phyloP scores from a whole-genome alignment of 2,329 filamentous ascomycete species.

The Pleoardoris graminearum region DNA sequence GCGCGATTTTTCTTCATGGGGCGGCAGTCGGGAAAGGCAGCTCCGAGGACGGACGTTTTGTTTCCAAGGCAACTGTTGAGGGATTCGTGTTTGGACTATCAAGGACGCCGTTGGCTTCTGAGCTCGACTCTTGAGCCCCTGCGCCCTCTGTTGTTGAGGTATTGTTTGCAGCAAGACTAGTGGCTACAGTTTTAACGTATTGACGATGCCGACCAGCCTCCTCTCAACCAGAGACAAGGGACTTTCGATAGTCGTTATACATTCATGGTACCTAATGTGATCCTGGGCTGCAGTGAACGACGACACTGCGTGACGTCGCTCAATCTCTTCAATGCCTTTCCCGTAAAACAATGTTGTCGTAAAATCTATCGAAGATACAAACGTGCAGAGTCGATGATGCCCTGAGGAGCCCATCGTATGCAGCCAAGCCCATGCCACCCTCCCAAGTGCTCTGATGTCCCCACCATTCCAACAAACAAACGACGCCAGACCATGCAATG shows the following conservation, averaged over 20 bases:
- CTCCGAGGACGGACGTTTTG: too few relatives aligned
- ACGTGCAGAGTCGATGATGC: neutral
- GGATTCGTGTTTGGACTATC: too few relatives aligned
- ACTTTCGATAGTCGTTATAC: slow-evolving; percentile 7
- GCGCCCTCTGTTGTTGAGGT: too few relatives aligned
- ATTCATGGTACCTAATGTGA: neutral
- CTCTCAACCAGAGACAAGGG: too few relatives aligned
- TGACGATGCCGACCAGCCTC: too few relatives aligned
- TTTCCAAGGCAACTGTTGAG: too few relatives aligned
- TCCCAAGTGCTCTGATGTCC: neutral
- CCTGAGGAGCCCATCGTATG: neutral
- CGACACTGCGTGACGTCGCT: neutral
- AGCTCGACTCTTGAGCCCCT: too few relatives aligned
- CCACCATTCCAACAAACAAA: neutral
- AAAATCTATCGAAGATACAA: neutral
- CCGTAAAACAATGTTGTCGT: neutral
- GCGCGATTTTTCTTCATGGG: too few relatives aligned
- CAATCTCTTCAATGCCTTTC: neutral
- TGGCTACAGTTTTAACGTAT: too few relatives aligned
- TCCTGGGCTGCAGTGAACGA: neutral
- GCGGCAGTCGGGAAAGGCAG: too few relatives aligned
- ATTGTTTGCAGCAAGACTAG: too few relatives aligned
- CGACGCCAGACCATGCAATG: slow-evolving; percentile 6
- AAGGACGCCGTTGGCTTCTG: too few relatives aligned
- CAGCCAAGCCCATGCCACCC: neutral